Conservation (phyloP, 1,139 yeast species). For the Zygosaccharomyces sapae region DNA sequence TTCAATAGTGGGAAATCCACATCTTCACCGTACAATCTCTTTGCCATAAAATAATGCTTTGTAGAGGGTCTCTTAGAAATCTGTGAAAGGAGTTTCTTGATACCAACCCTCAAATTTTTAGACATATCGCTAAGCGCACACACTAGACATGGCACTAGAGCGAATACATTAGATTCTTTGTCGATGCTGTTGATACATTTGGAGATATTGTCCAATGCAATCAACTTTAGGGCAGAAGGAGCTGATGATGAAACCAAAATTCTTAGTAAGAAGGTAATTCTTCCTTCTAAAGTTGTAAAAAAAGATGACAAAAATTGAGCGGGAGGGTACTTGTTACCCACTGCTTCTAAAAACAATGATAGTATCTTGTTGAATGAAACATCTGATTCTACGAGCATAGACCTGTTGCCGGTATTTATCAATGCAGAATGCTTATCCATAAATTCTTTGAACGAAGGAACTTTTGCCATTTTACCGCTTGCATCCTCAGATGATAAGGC, state of each 20-base stretch:
- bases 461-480: slow-evolving; percentile 27
- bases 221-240: slow-evolving; percentile 53
- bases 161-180: slow-evolving; percentile 38
- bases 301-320: slow-evolving; percentile 36
- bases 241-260: slow-evolving; percentile 52
- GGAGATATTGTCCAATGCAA: slow-evolving; percentile 44
- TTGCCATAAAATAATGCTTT: slow-evolving; percentile 40
- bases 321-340: slow-evolving; percentile 37
- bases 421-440: slow-evolving; percentile 30
- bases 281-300: slow-evolving; percentile 40
- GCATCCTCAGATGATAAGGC: slow-evolving; percentile 34
- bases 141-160: slow-evolving; percentile 43
- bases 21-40: slow-evolving; percentile 46
- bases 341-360: slow-evolving; percentile 42
- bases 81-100: slow-evolving; percentile 34
- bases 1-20: slow-evolving; percentile 53
- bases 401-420: slow-evolving; percentile 30
- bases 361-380: slow-evolving; percentile 45
- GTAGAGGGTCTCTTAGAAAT: slow-evolving; percentile 41
- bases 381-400: slow-evolving; percentile 37
- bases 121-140: slow-evolving; percentile 41
- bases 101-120: slow-evolving; percentile 39
- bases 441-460: slow-evolving; percentile 33
- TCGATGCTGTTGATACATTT: slow-evolving; percentile 39
- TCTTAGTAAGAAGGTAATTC: slow-evolving; percentile 56